phyloP scores from a whole-genome alignment of 2,329 filamentous ascomycete species.

The Pseudogymnoascus sp. region DNA sequence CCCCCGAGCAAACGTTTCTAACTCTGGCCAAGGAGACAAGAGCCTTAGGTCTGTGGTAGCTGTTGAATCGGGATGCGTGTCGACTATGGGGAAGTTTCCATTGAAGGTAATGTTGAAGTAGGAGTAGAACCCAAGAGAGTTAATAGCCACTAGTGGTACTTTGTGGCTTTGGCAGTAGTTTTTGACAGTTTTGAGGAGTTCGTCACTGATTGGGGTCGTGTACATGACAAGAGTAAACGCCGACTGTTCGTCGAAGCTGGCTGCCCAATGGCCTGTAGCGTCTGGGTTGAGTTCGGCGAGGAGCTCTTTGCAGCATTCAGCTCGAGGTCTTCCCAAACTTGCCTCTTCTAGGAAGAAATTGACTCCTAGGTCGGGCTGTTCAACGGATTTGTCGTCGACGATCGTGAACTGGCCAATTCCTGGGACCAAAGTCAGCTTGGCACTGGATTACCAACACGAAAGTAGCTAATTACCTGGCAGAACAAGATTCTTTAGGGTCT shows the following conservation, averaged over 20 bases:
- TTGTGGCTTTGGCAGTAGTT: slow-evolving; percentile 44
- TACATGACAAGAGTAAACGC: slow-evolving; percentile 54
- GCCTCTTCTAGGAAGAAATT: slow-evolving; percentile 92
- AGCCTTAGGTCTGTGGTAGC: slow-evolving; percentile 79
- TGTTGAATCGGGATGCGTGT: slow-evolving; percentile 87
- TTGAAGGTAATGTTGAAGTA: slow-evolving; percentile 76
- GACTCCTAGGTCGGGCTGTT: slow-evolving; percentile 76
- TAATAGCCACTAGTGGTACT: slow-evolving; percentile 71
- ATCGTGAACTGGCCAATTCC: slow-evolving; percentile 89
- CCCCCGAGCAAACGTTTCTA: slow-evolving; percentile 56
- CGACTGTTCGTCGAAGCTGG: slow-evolving; percentile 33
- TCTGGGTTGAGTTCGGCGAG: slow-evolving; percentile 88
- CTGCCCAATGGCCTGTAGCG: slow-evolving; percentile 67
- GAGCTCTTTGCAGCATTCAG: slow-evolving; percentile 67
- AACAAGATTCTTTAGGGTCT: slow-evolving; percentile 95
- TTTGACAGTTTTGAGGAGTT: slow-evolving; percentile 42
- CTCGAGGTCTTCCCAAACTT: slow-evolving; percentile 67
- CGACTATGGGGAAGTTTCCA: slow-evolving; percentile 80
- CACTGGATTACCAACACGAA: not conserved
- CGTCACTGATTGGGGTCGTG: slow-evolving; percentile 48
- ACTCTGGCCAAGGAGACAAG: slow-evolving; percentile 76
- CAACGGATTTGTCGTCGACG: slow-evolving; percentile 69
- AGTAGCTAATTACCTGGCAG: slow-evolving; percentile 56
- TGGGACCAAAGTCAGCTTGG: slow-evolving; percentile 22
- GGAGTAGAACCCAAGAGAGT: slow-evolving; percentile 87